Conservation (phyloP, 2,329 filamentous ascomycete species). For the Hymenoscyphus occultus region DNA sequence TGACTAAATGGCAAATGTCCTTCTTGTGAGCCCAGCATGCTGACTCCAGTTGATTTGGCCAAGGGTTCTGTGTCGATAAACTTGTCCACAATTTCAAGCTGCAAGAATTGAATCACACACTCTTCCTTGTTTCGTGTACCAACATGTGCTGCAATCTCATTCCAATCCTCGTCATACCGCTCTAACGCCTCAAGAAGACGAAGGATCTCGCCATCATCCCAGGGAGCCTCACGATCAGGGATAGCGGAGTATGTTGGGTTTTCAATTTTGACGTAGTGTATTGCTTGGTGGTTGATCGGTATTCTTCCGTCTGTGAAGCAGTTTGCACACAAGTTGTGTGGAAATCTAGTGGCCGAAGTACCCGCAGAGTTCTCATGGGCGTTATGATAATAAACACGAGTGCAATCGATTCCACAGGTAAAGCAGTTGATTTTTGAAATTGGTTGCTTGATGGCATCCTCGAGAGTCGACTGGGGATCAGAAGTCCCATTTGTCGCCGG, state of each 20-base stretch:
- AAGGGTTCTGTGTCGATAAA: slow-evolving; percentile 77
- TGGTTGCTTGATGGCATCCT: slow-evolving; percentile 63
- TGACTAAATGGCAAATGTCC: slow-evolving; percentile 88
- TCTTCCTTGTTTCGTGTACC: slow-evolving; percentile 89
- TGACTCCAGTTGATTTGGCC: slow-evolving; percentile 54
- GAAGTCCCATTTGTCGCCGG: slow-evolving; percentile 62
- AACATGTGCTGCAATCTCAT: slow-evolving; percentile 86
- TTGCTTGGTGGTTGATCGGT: slow-evolving; percentile 72
- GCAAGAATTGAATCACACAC: slow-evolving; percentile 93
- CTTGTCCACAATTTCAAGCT: slow-evolving; percentile 96
- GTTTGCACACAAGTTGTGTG: slow-evolving; percentile 86
- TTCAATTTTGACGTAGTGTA: slow-evolving; percentile 85
- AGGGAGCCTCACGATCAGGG: slow-evolving; percentile 81
- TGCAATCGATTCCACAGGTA: slow-evolving; percentile 90
- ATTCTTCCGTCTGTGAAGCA: slow-evolving; percentile 85
- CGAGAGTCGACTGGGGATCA: slow-evolving; percentile 41
- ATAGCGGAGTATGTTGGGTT: slow-evolving; percentile 77
- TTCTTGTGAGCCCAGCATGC: slow-evolving; percentile 67
- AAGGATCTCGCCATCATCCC: slow-evolving; percentile 89
- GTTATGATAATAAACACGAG: slow-evolving; percentile 66
- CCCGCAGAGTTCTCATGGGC: slow-evolving; percentile 47
- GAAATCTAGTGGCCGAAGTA: slow-evolving; percentile 49
- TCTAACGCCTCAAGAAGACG: slow-evolving; percentile 87
- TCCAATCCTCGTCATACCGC: slow-evolving; percentile 94
- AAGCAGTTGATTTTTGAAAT: slow-evolving; percentile 76